These are phyloP conservation scores for Didymosphaeria variabile DNA, from an alignment of 2,329 filamentous ascomycete species.

Conservation along the genomic window DNA sequence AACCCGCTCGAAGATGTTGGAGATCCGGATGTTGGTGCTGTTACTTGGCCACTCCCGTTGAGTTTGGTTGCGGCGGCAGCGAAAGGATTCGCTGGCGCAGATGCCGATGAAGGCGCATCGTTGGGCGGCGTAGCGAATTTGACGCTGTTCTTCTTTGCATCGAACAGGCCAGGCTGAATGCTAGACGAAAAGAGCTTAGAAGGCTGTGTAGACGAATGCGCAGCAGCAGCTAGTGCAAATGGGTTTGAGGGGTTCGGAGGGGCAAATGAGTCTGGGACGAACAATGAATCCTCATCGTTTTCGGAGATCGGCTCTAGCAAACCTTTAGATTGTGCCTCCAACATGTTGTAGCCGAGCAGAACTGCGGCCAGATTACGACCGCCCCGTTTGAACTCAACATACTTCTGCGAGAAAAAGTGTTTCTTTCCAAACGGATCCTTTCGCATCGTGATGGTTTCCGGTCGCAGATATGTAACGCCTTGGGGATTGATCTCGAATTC, in stretches of 20 bases:
- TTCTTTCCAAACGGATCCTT: conserved; percentile 43
- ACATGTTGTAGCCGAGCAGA: conserved; percentile 60
- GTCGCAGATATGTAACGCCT: conserved; percentile 61
- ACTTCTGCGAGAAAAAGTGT: conserved; percentile 62
- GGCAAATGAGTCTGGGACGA: conserved; percentile 46
- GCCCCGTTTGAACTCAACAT: conserved; percentile 68
- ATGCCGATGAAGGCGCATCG: neutral
- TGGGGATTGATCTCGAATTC: conserved; percentile 57
- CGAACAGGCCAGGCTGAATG: conserved; percentile 39
- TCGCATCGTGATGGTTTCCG: conserved; percentile 55
- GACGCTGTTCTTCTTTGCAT: conserved; percentile 37
- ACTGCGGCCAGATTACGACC: conserved; percentile 65
- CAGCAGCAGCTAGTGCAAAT: conserved; percentile 4
- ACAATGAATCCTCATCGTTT: conserved; percentile 47
- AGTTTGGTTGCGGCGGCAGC: conserved; percentile 11
- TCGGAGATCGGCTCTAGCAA: conserved; percentile 53
- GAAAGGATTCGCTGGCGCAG: conserved; percentile 23
- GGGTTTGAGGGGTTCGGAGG: conserved; percentile 11
- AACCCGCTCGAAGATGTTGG: neutral
- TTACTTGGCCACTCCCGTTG: neutral
- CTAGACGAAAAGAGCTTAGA: conserved; percentile 5
- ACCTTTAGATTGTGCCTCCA: conserved; percentile 59
- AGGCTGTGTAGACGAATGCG: neutral
- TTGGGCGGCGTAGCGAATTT: conserved; percentile 32
- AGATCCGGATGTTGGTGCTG: neutral